phyloP scores from a whole-genome alignment of 1,284 basidiomycete genomes.

The Volvariella volvacea region DNA sequence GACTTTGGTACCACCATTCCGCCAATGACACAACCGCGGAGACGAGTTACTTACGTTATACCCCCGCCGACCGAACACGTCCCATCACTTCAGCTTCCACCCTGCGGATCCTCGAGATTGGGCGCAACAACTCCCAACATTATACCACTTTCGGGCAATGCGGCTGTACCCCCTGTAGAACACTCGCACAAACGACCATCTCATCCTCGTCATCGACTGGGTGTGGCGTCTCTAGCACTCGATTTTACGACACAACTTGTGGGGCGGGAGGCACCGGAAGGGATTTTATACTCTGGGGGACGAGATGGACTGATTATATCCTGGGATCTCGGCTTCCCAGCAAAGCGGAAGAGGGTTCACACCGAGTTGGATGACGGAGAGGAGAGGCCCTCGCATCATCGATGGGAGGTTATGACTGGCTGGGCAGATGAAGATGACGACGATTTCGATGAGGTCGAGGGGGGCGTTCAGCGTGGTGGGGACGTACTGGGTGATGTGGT shows the following conservation, averaged over 20 bases:
- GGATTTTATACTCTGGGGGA: constrained; percentile 92
- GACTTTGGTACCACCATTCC: neutral
- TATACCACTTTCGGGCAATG: constrained; percentile 26
- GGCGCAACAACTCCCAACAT: constrained; percentile 67
- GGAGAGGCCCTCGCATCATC: too few relatives aligned
- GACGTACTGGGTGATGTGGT: constrained; percentile 73
- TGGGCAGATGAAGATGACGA: constrained; percentile 67
- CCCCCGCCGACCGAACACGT: constrained; percentile 61
- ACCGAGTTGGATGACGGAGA: constrained; percentile 13
- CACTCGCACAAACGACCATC: constrained; percentile 16
- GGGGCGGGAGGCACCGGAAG: constrained; percentile 61
- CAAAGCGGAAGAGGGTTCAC: constrained; percentile 18
- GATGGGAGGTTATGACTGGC: constrained; percentile 76
- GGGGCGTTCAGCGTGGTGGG: constrained; percentile 53
- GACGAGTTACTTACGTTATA: constrained; percentile 82
- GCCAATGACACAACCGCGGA: constrained; percentile 31
- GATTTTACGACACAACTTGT: constrained; percentile 77
- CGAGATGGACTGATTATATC: constrained; percentile 88
- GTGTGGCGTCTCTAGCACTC: constrained; percentile 79
- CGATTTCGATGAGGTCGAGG: constrained; percentile 52
- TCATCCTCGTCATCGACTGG: constrained; percentile 82
- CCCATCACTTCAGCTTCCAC: constrained; percentile 68
- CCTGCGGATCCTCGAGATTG: constrained; percentile 48
- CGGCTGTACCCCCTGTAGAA: constrained; percentile 12
- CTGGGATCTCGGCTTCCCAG: constrained; percentile 70